Evolutionary conservation across 805 yeast genomes (phyloP), one percentile per base, ranked within the genome.

Genomic region (Torulaspora maleeae): DNA sequence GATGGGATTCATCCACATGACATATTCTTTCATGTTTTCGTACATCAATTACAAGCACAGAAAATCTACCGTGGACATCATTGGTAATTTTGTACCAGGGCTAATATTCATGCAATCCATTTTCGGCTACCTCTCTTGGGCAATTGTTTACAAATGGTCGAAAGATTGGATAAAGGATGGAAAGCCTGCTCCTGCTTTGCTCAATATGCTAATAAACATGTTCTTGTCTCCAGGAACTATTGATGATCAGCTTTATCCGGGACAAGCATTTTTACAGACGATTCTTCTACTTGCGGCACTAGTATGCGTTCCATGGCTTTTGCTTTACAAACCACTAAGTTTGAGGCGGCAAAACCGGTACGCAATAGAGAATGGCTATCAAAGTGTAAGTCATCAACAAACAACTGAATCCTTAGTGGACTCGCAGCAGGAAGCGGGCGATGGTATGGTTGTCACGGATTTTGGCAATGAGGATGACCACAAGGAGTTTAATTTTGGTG

Each of bases 131-230:
- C 73, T 93, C 49, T 78, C 95, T 0, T 65, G 90, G 53, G 77
- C 88, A 48, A 93, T 93, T 54, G 76, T 93, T 25, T 91, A 87
- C 75, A 93, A 93, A 69, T 93, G 99, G 99, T 71, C 82, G 17
- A 84, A 86, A 39, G 93, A 93, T 72, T 93, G 99, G 99, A 71
- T 79, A 44, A 83, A 77, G 25, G 75, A 79, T 44, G 83, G 74
- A 10, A 75, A 75, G 61, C 87, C 83, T 43, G 95, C 99, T 2
- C 99, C 99, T 25, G 90, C 96, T 39, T 73, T 93, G 60, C 75
- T 93, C 63, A 93, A 93, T 67, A 93, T 89, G 95, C 76, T 93
- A 58, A 93, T 93, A 60, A 83, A 83, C 59, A 93, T 93, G 99
- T 93, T 93, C 66, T 74, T 93, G 58, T 71, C 96, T 1, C 99